Conservation (phyloP, 306 rosid species). For the Vigna reflexopilosa region DNA sequence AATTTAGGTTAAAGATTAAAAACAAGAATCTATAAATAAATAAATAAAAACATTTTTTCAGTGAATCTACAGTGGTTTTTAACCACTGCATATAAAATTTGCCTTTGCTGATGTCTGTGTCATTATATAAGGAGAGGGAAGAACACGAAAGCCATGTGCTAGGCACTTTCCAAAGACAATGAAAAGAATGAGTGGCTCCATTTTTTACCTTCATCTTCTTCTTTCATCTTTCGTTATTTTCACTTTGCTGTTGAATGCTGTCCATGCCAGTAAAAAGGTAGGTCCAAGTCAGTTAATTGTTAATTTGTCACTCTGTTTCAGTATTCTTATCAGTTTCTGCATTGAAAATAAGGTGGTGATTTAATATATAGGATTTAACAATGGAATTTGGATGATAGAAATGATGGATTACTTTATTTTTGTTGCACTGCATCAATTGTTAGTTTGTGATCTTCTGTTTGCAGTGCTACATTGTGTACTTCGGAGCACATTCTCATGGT, state of each 20-base stretch:
- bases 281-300: neutral
- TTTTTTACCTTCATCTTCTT: conserved; percentile 14
- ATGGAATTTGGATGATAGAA: neutral
- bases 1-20: too few relatives aligned
- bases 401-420: neutral
- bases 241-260: conserved; percentile 14
- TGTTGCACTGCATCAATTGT: neutral
- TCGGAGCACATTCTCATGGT: conserved; percentile 56
- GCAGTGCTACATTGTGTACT: conserved; percentile 52
- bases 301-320: neutral
- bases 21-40: too few relatives aligned
- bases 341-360: neutral
- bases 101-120: neutral
- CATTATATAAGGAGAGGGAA: neutral
- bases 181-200: conserved; percentile 36
- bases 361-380: neutral
- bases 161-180: neutral
- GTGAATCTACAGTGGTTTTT: neutral
- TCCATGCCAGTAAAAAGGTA: conserved; percentile 46
- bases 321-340: neutral
- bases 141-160: neutral
- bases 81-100: neutral
- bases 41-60: too few relatives aligned
- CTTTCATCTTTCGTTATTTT: conserved; percentile 35
- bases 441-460: neutral